Percentiles rank a stretch among this genome's conserved stretches.
These are phyloP conservation scores for Solanum megistacrolobum DNA, from an alignment of 257 asterid species.

Conservation along the genomic window DNA sequence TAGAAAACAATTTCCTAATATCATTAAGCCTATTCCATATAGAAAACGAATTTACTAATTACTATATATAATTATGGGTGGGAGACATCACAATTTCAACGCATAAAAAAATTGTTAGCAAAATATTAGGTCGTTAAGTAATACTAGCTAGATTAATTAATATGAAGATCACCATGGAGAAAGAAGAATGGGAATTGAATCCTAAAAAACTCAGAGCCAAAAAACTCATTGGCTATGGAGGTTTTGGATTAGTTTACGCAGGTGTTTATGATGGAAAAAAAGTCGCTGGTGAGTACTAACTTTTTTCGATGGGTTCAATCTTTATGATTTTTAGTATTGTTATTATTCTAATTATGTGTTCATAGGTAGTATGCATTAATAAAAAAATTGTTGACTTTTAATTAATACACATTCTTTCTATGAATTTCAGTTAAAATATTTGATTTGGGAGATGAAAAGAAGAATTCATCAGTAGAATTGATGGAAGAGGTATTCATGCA, in stretches of 20 bases:
- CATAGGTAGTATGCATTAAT: neutral
- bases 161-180: neutral
- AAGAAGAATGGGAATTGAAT: neutral
- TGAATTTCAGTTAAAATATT: constrained; percentile 1
- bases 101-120: neutral
- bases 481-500: neutral
- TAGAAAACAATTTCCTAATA: neutral
- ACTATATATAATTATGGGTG: neutral
- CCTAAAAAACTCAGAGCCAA: neutral
- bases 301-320: neutral
- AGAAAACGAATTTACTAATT: neutral
- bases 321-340: neutral
- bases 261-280: neutral
- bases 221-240: neutral
- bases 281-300: neutral
- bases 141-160: no score
- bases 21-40: neutral
- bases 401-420: neutral
- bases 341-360: neutral
- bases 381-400: neutral
- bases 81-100: neutral
- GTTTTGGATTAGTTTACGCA: neutral
- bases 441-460: neutral
- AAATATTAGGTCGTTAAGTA: neutral
- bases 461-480: neutral